A percentile compares a stretch with the other conserved stretches of the same genome.
These are phyloP conservation scores for Sugiyamaella marilandica DNA, from an alignment of 805 yeast genomes.

Conservation along the genomic window DNA sequence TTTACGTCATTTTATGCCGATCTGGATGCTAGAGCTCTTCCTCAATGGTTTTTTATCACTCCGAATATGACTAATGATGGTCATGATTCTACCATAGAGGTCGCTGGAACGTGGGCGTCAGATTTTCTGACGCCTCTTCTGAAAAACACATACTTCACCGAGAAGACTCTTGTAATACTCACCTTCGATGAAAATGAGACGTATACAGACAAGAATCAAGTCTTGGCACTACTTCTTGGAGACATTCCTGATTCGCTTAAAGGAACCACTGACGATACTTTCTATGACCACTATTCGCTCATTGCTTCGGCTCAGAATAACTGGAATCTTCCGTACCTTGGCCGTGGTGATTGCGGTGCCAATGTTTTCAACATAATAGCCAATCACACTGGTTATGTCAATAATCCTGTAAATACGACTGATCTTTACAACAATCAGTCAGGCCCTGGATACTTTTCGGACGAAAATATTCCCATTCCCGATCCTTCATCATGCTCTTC, in stretches of 20 bases:
- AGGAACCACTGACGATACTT: slow-evolving; percentile 45
- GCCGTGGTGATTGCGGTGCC: slow-evolving; percentile 48
- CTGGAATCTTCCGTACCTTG: slow-evolving; percentile 47
- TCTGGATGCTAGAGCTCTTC: slow-evolving; percentile 38
- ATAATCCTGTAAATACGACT: slow-evolving; percentile 11
- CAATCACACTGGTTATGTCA: slow-evolving; percentile 27
- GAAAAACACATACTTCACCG: slow-evolving; percentile 44
- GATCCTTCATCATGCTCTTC: slow-evolving; percentile 6
- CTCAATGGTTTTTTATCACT: slow-evolving; percentile 51
- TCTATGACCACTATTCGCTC: slow-evolving; percentile 50
- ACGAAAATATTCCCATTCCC: slow-evolving; percentile 6
- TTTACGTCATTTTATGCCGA: slow-evolving; percentile 43
- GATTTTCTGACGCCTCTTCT: slow-evolving; percentile 42
- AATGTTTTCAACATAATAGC: slow-evolving; percentile 45
- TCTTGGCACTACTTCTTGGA: slow-evolving; percentile 43
- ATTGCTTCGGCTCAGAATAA: slow-evolving; percentile 46
- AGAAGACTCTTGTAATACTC: slow-evolving; percentile 41
- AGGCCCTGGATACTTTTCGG: slow-evolving; percentile 7
- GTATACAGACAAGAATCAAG: slow-evolving; percentile 39
- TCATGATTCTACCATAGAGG: slow-evolving; percentile 44
- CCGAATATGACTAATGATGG: slow-evolving; percentile 54
- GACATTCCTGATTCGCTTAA: slow-evolving; percentile 36
- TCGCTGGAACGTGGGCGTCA: slow-evolving; percentile 45
- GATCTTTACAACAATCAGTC: slow-evolving; percentile 12
- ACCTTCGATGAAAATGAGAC: slow-evolving; percentile 50